Conservation (phyloP, 306 rosid genomes). For the Rubus parviflorus region DNA sequence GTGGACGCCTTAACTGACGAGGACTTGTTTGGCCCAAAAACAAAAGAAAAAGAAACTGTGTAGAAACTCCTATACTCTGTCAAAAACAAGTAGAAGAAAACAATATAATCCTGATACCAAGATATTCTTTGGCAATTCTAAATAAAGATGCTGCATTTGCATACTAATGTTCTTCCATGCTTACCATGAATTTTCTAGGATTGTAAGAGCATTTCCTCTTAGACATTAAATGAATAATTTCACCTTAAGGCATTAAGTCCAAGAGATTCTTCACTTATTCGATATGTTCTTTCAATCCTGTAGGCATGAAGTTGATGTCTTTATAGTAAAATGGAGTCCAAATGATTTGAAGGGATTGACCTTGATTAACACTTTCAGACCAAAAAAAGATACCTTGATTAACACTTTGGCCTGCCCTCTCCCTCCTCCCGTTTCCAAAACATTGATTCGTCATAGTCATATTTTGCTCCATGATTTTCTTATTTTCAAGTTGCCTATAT, state of each 20-base stretch:
- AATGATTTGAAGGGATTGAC: not conserved
- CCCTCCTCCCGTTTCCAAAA: not conserved
- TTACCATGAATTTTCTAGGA: not conserved
- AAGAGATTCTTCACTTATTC: not conserved
- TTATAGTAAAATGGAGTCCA: not conserved
- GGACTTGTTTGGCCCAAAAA: not conserved
- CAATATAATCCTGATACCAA: not conserved
- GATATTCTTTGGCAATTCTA: not conserved
- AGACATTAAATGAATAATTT: no score
- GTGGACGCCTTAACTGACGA: not conserved
- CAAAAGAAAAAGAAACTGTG: not conserved
- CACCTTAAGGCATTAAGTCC: not conserved
- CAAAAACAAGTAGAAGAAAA: not conserved
- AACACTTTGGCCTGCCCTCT: not conserved
- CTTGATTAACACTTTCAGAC: not conserved
- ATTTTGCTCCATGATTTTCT: not conserved
- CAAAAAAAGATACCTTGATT: not conserved
- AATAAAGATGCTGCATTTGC: not conserved
- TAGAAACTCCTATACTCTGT: not conserved
- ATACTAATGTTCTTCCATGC: not conserved
- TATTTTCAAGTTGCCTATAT: not conserved
- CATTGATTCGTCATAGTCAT: not conserved
- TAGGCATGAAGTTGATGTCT: not conserved
- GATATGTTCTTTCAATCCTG: not conserved
- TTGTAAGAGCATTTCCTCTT: not conserved